Evolutionary conservation across 164 flowering plant species (phyloP).

Genomic region (Berberis vulgaris): DNA sequence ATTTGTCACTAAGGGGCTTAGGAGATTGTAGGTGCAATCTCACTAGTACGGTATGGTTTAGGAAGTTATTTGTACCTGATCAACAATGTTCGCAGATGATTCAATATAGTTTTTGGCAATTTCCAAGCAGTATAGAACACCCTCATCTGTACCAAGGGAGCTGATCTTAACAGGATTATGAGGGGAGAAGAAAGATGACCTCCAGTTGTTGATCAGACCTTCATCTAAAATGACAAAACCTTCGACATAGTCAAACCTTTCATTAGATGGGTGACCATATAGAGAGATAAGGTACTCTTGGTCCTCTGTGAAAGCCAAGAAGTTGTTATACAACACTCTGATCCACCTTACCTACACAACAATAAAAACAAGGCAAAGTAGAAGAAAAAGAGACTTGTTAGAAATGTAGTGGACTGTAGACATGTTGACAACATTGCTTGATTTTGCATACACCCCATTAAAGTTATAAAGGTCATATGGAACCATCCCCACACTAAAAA

Average conservation of each 20-base stretch:
- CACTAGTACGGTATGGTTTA: not conserved
- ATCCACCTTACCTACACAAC: constrained; percentile 82
- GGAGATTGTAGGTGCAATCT: not conserved
- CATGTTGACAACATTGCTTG: no score
- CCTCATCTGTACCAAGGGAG: constrained; percentile 38
- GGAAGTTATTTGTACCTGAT: constrained; percentile 45
- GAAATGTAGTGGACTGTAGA: constrained; percentile 4
- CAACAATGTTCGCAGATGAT: constrained; percentile 35
- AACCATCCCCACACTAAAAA: no score
- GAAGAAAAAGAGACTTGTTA: not conserved
- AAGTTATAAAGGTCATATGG: no score
- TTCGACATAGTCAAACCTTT: constrained; percentile 82
- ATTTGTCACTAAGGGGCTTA: not conserved
- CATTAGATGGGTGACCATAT: constrained; percentile 29
- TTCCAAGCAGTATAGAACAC: constrained; percentile 79
- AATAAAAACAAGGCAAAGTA: not conserved
- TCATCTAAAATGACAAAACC: constrained; percentile 90
- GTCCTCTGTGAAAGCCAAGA: constrained; percentile 62
- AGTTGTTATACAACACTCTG: constrained; percentile 70
- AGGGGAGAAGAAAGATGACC: constrained; percentile 90
- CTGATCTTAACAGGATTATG: constrained; percentile 66
- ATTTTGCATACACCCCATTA: no score
- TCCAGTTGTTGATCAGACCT: constrained; percentile 86
- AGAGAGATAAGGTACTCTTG: constrained; percentile 83
- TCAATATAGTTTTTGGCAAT: constrained; percentile 74